phyloP scores from a whole-genome alignment of 2,329 filamentous ascomycete genomes.

The Sordariomycetes sp. region DNA sequence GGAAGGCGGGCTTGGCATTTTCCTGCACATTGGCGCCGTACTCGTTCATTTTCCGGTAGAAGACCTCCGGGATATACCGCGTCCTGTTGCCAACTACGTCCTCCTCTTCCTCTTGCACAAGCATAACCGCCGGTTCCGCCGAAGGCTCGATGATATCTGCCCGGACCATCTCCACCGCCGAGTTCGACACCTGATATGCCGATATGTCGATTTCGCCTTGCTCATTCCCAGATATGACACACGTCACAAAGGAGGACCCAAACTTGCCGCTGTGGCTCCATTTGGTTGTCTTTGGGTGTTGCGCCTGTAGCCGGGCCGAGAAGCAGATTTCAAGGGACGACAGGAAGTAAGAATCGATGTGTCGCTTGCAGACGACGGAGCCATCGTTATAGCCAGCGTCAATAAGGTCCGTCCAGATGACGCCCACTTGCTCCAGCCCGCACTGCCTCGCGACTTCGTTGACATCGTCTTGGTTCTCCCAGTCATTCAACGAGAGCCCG shows the following conservation, averaged over 20 bases:
- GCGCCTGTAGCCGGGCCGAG: constrained; percentile 76
- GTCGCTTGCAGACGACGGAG: constrained; percentile 85
- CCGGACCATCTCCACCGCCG: constrained; percentile 92
- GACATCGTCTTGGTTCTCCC: constrained; percentile 75
- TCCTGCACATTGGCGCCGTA: constrained; percentile 94
- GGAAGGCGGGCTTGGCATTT: constrained; percentile 92
- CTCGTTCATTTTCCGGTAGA: constrained; percentile 91
- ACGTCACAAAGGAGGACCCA: constrained; percentile 95
- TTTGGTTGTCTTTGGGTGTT: constrained; percentile 81
- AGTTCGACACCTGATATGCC: constrained; percentile 89
- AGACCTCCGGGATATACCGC: constrained; percentile 93
- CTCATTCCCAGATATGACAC: constrained; percentile 87
- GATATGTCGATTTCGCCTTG: constrained; percentile 80
- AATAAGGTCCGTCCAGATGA: constrained; percentile 89
- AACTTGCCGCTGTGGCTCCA: constrained; percentile 95
- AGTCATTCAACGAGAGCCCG: constrained; percentile 73
- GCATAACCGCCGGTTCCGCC: constrained; percentile 85
- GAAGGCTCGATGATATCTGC: constrained; percentile 93
- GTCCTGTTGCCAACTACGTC: constrained; percentile 43
- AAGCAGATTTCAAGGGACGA: constrained; percentile 89
- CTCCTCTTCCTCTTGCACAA: constrained; percentile 67
- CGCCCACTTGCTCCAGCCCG: constrained; percentile 77
- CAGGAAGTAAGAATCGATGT: constrained; percentile 89
- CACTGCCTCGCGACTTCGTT: constrained; percentile 73
- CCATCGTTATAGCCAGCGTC: constrained; percentile 75